Evolutionary conservation across 2,329 filamentous ascomycete species (phyloP), one percentile per base, ranked within the genome.

Genomic region (Fusarium transvaalense): DNA sequence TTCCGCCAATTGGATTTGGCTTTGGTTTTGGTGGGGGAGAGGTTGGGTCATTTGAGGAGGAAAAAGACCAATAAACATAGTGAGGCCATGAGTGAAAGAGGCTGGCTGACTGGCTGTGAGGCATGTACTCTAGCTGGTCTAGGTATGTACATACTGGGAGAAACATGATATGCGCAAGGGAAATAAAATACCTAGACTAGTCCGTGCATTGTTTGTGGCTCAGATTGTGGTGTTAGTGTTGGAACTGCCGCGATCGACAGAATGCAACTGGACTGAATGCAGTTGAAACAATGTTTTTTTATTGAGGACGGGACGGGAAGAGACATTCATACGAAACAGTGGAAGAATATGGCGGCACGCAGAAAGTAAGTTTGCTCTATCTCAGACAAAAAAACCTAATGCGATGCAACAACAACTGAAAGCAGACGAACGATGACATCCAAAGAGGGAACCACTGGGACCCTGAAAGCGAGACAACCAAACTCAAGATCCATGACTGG

Each of bases 211-310:
- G 46, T 42, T 41, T 38, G 52, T 58, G 51, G 62, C 48, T 48
- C 58, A 47, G n/a, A 59, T 61, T 29, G 23, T 32, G 35, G 38
- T 64, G 34, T 42, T 52, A 55, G 53, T 64, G 31, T 42, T 50
- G 23, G 66, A 53, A 41, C 48, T 69, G 13, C 41, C n/a, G 45
- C 60, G 63, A 70, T 67, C 46, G 50, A 60, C 66, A 50, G n/a
- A 50, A 41, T 37, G 48, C 57, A 43, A 43, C 31, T 31, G 13
- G 4, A 64, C 47, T 41, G 27, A 51, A 27, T 21, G 19, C 13
- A n/a, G 43, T 58, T 61, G 43, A 57, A 47, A 59, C 62, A 62
- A 56, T 63, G 42, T 41, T 53, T 41, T 47, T 65, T 23, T 27
- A 39, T 17, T 39, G n/a, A 31, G 39, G 25, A 6, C 23, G n/a